Percentiles rank a stretch among this genome's conserved stretches.
These are phyloP conservation scores for Baorangia bicolor DNA, from an alignment of 768 basidiomycete species.

Conservation along the genomic window DNA sequence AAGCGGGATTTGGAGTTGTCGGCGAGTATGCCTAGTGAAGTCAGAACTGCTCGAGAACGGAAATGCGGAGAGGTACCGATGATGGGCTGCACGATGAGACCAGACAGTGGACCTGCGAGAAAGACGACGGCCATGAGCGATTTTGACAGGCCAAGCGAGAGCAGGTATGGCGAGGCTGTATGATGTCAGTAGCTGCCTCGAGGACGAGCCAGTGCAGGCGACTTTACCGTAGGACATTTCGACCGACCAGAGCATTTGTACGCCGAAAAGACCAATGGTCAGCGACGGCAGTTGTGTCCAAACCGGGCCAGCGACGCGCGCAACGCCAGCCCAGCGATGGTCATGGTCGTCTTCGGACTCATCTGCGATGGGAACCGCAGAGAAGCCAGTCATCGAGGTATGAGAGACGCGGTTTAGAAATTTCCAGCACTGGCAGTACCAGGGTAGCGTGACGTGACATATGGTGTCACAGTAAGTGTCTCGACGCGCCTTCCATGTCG, in stretches of 20 bases:
- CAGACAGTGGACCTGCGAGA: conserved; percentile 87
- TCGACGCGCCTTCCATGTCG: conserved; percentile 19
- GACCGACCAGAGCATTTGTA: conserved; percentile 90
- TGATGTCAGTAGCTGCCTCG: neutral
- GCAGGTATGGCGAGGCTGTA: conserved; percentile 80
- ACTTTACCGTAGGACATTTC: conserved; percentile 89
- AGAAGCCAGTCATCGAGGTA: conserved; percentile 49
- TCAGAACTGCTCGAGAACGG: neutral
- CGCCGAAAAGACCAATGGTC: conserved; percentile 78
- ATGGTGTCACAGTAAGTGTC: neutral
- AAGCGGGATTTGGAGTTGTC: conserved; percentile 83
- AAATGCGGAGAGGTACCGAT: conserved; percentile 55
- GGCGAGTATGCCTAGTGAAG: conserved; percentile 55
- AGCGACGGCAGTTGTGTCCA: conserved; percentile 68
- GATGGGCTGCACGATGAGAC: conserved; percentile 87
- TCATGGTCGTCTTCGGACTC: conserved; percentile 39
- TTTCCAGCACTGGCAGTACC: neutral
- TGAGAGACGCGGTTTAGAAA: neutral
- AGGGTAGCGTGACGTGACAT: neutral
- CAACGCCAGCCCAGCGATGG: conserved; percentile 48
- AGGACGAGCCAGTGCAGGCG: neutral
- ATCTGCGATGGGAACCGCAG: conserved; percentile 44
- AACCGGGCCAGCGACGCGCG: conserved; percentile 63
- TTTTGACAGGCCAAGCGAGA: conserved; percentile 85
- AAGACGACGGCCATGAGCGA: conserved; percentile 89